phyloP scores from a whole-genome alignment of 2,329 filamentous ascomycete genomes.

The Dendrostoma leiphaemia region DNA sequence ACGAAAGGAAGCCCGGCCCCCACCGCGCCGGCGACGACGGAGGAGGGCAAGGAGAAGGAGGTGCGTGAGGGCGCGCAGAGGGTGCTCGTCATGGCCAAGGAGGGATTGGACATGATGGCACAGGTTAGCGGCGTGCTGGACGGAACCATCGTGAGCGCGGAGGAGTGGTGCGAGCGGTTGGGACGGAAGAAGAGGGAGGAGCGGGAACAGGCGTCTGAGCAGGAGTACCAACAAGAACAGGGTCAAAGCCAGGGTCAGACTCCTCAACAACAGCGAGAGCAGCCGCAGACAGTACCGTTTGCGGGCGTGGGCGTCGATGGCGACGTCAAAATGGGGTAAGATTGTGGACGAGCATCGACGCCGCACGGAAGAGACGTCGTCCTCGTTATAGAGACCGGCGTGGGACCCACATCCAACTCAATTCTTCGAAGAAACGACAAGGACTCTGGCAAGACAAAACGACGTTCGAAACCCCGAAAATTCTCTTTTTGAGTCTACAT shows the following conservation, averaged over 20 bases:
- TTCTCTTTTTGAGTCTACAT: background rate
- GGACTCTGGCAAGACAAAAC: background rate
- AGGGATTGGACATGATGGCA: conserved; percentile 90
- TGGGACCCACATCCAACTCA: background rate
- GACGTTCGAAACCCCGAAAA: background rate
- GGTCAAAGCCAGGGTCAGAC: conserved; percentile 24
- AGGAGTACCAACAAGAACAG: conserved; percentile 26
- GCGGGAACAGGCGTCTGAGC: conserved; percentile 3
- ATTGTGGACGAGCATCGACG: background rate
- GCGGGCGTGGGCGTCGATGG: conserved; percentile 15
- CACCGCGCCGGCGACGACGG: conserved; percentile 29
- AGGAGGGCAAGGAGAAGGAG: conserved; percentile 35
- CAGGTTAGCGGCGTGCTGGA: conserved; percentile 87
- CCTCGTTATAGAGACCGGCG: background rate
- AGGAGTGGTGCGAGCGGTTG: conserved; percentile 83
- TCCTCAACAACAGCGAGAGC: too few relatives aligned
- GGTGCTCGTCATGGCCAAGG: conserved; percentile 81
- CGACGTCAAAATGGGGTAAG: conserved; percentile 20
- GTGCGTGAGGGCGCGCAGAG: conserved; percentile 64
- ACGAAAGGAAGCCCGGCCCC: background rate
- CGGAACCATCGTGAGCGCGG: conserved; percentile 84
- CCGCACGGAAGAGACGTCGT: background rate
- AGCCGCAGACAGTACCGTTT: conserved; percentile 15
- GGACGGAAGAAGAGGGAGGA: conserved; percentile 47
- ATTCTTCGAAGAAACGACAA: background rate